A percentile compares a stretch with the other conserved stretches of the same genome.
Conservation (phyloP, 129 eudicot species). For the Kitagawia praeruptora region DNA sequence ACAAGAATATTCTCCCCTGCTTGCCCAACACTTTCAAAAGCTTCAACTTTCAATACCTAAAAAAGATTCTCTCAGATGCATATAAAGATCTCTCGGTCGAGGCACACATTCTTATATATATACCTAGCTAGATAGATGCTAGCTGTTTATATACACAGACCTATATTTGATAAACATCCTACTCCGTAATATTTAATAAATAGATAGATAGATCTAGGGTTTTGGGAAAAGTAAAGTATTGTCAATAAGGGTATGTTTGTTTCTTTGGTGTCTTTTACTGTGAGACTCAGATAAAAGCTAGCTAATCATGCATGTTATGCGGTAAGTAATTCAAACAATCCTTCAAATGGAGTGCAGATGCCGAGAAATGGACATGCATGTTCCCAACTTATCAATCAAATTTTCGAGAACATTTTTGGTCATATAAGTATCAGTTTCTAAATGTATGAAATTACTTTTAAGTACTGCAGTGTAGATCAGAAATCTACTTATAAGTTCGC, state of each 20-base stretch:
- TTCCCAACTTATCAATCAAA: slow-evolving; percentile 3
- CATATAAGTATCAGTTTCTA: background rate
- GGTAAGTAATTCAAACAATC: slow-evolving; percentile 10
- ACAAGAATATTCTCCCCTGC: slow-evolving; percentile 74
- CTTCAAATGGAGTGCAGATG: slow-evolving; percentile 9
- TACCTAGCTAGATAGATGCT: background rate
- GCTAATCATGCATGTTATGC: background rate
- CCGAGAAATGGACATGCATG: slow-evolving; percentile 15
- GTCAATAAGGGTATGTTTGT: slow-evolving; percentile 87
- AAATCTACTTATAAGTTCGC: too few relatives aligned
- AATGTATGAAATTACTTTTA: too few relatives aligned
- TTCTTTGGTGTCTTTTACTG: slow-evolving; percentile 56
- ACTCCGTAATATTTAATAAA: too few relatives aligned
- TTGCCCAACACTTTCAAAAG: slow-evolving; percentile 32
- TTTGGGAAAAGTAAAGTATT: slow-evolving; percentile 75
- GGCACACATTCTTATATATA: background rate
- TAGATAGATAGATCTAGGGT: slow-evolving; percentile 10
- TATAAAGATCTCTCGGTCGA: slow-evolving; percentile 11
- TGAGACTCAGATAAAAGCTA: background rate
- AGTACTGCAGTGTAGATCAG: too few relatives aligned
- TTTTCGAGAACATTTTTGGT: background rate
- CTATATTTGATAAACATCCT: too few relatives aligned
- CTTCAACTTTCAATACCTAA: slow-evolving; percentile 63
- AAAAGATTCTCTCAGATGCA: slow-evolving; percentile 22
- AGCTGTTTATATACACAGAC: background rate